These are phyloP conservation scores for Lodderomyces oxycetoniae DNA, from an alignment of 1,139 yeast species.

Conservation along the genomic window DNA sequence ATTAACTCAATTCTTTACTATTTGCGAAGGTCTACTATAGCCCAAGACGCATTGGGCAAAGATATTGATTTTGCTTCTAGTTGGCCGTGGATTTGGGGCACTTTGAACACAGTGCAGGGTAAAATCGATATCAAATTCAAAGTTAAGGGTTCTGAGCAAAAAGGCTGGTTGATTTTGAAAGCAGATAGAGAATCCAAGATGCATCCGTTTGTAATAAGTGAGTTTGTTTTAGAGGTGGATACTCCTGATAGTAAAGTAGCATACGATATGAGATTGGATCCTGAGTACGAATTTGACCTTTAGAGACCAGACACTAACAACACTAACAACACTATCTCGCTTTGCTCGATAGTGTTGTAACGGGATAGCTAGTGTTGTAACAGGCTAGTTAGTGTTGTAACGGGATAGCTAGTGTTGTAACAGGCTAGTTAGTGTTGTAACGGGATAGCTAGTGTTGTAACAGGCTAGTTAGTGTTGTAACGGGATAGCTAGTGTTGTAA, in stretches of 20 bases:
- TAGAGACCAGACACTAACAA: slow-evolving; percentile 6
- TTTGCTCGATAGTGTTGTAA: too few relatives aligned
- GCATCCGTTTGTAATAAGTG: slow-evolving; percentile 56
- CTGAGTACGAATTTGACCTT: slow-evolving; percentile 36
- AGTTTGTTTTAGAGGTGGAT: slow-evolving; percentile 52
- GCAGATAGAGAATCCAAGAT: slow-evolving; percentile 56
- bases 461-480: too few relatives aligned
- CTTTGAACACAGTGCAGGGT: slow-evolving; percentile 78
- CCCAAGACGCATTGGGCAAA: slow-evolving; percentile 64
- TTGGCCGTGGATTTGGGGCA: slow-evolving; percentile 89
- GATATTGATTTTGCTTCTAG: slow-evolving; percentile 65
- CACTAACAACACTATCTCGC: neutral
- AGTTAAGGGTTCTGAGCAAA: slow-evolving; percentile 57
- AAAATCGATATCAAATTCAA: slow-evolving; percentile 66
- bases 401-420: neutral
- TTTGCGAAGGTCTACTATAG: slow-evolving; percentile 69
- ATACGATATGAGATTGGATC: slow-evolving; percentile 50
- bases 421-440: too few relatives aligned
- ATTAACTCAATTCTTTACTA: slow-evolving; percentile 84
- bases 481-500: neutral
- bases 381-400: neutral
- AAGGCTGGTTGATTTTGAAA: slow-evolving; percentile 49
- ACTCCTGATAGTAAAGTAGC: slow-evolving; percentile 24
- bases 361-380: too few relatives aligned
- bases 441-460: too few relatives aligned